Percentiles rank a stretch among this genome's conserved stretches.
These are phyloP conservation scores for Podospora anserina DNA, from an alignment of 495 filamentous ascomycete species.

Conservation along the genomic window DNA sequence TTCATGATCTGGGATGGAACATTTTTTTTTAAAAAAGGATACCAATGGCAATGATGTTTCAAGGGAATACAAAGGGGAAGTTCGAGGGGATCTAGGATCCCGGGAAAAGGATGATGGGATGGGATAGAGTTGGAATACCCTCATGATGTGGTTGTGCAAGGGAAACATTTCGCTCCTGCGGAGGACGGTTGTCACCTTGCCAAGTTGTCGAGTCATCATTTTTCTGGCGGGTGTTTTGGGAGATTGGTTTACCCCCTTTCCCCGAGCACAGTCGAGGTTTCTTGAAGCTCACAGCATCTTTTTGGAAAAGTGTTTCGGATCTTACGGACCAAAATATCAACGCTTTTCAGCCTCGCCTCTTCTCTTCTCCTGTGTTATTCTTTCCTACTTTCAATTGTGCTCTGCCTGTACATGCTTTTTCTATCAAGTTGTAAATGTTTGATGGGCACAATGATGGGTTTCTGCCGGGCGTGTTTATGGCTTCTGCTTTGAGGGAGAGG, in stretches of 20 bases:
- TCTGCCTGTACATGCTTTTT: constrained; percentile 4
- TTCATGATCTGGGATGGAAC: constrained; percentile 8
- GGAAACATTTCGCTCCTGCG: constrained; percentile 2
- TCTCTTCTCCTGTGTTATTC: constrained; percentile 12
- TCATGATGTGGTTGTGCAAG: constrained; percentile 2
- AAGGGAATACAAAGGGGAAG: neutral
- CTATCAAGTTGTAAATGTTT: neutral
- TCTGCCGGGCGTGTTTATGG: neutral
- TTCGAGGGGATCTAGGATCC: neutral
- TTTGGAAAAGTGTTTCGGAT: constrained; percentile 13
- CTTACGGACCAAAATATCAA: constrained; percentile 13
- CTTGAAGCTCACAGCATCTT: constrained; percentile 6
- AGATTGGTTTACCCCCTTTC: neutral
- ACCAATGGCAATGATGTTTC: neutral
- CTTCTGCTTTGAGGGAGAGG: neutral
- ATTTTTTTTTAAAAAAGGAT: neutral
- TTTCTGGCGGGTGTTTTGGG: constrained; percentile 14
- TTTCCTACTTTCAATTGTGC: constrained; percentile 10
- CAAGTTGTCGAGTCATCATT: constrained; percentile 7
- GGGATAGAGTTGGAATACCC: neutral
- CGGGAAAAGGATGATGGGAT: neutral
- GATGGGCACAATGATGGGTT: neutral
- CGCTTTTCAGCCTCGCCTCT: constrained; percentile 14
- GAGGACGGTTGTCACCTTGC: constrained; percentile 1
- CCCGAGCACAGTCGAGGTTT: neutral